Evolutionary conservation across 73 alveolate genomes (phyloP), one percentile per base, ranked within the genome.

Genomic region (Loxodes magnus): DNA sequence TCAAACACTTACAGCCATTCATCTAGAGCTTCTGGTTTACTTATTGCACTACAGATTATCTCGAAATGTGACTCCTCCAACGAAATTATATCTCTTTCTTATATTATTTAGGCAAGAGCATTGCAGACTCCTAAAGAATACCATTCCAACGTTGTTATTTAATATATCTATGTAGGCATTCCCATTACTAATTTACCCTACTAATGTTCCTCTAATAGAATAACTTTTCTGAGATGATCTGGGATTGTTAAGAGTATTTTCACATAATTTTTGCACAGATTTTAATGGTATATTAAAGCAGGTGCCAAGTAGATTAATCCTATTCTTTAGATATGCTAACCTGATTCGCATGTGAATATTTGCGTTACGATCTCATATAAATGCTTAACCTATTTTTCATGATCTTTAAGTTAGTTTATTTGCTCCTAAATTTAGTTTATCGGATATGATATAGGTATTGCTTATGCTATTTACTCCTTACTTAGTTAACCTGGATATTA

Each of bases 251-350:
- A 42, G 1, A 74, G 61, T n/a, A 71, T 43, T 35, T 67, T 24
- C 9, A 74, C 61, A 35, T 74, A 74, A 10, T 44, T 39, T 15
- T 66, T 66, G 22, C 82, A 66, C 44, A 67, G 64, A 24, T 74
- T 82, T 4, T 73, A 82, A 42, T 67, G 52, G 51, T 53, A 64
- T 28, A 56, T 53, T 12, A 74, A 44, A 1, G 56, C 53, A 38
- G 75, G 75, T 14, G 88, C 88, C n/a, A 74, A 43, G 24, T 74
- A 74, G 16, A 74, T 67, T 15, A 74, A 44, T 4, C 88, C 88
- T 14, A 74, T 67, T 53, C 74, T 74, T 6, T 67, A 16, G 14
- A 77, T 68, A n/a, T 77, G 74, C 37, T 74, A 25, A 46, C 59
- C 27, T n/a, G 53, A 16, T 7, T 20, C 7, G n/a, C 43, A 41